These are phyloP conservation scores for Citrus hindsii DNA, from an alignment of 345 rosid species.

Conservation along the genomic window DNA sequence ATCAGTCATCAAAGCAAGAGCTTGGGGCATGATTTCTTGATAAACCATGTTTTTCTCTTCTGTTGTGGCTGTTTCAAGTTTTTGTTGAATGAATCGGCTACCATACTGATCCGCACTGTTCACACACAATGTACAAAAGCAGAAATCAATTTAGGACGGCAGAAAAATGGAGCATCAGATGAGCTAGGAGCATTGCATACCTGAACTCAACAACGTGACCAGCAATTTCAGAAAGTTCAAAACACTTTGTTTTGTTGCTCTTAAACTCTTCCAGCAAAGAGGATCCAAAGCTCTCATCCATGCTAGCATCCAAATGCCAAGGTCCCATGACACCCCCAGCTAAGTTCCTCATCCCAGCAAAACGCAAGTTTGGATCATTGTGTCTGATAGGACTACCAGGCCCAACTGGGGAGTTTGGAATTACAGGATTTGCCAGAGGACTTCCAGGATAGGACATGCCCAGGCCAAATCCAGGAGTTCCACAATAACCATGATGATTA, in stretches of 20 bases:
- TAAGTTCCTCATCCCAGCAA: slow-evolving; percentile 47
- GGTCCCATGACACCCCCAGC: slow-evolving; percentile 51
- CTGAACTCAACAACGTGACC: slow-evolving; percentile 79
- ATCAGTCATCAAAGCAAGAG: slow-evolving; percentile 64
- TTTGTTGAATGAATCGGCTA: slow-evolving; percentile 66
- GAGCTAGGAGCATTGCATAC: slow-evolving; percentile 21
- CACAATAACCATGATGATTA: slow-evolving; percentile 56
- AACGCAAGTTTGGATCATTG: slow-evolving; percentile 46
- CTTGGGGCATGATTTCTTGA: slow-evolving; percentile 59
- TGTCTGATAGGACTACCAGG: slow-evolving; percentile 58
- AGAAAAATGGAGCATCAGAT: background rate
- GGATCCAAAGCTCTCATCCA: slow-evolving; percentile 53
- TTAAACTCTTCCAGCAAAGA: slow-evolving; percentile 76
- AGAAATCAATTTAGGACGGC: background rate
- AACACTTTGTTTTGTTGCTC: slow-evolving; percentile 58
- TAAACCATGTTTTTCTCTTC: slow-evolving; percentile 64
- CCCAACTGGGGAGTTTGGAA: slow-evolving; percentile 52
- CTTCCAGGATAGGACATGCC: slow-evolving; percentile 70
- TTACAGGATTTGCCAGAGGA: slow-evolving; percentile 50
- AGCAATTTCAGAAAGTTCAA: slow-evolving; percentile 67
- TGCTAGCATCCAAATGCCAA: slow-evolving; percentile 53
- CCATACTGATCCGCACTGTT: slow-evolving; percentile 77
- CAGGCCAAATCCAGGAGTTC: slow-evolving; percentile 49
- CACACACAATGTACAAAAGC: background rate
- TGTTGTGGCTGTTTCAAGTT: slow-evolving; percentile 49